Conservation (phyloP, 257 asterid genomes). For the Solanum chilense region DNA sequence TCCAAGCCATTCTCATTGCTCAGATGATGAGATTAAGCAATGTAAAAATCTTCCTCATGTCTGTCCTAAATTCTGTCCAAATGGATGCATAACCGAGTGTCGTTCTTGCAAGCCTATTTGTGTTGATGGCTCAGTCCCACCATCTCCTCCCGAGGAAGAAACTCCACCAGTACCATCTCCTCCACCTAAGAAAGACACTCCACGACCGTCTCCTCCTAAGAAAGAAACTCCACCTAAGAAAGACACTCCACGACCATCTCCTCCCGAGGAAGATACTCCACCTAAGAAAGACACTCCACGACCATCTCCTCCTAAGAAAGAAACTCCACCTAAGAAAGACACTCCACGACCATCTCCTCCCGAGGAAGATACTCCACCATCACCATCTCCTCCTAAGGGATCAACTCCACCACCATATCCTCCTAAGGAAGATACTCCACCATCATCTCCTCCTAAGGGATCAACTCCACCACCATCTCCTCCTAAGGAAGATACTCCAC, state of each 20-base stretch:
- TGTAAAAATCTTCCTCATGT: conserved; percentile 1
- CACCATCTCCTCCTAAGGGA: rapidly evolving
- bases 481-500: not conserved
- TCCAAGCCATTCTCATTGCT: not conserved
- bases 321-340: not conserved
- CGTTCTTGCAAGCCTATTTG: not conserved
- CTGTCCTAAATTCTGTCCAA: not conserved
- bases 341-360: not conserved
- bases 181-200: not conserved
- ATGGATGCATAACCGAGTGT: not conserved
- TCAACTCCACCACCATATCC: not conserved
- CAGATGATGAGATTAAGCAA: not conserved
- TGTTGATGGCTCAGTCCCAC: not conserved
- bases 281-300: no score
- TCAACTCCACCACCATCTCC: not conserved
- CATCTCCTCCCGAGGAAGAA: not conserved
- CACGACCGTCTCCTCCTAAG: not conserved
- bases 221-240: not conserved
- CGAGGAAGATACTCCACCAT: not conserved
- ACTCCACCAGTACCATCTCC: not conserved
- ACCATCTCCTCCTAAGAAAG: not conserved
- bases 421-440: not conserved
- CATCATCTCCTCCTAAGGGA: rapidly evolving
- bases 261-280: not conserved
- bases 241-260: not conserved